phyloP scores from a whole-genome alignment of 2,329 filamentous ascomycete genomes.

The Fusarium brevicatenulatum region DNA sequence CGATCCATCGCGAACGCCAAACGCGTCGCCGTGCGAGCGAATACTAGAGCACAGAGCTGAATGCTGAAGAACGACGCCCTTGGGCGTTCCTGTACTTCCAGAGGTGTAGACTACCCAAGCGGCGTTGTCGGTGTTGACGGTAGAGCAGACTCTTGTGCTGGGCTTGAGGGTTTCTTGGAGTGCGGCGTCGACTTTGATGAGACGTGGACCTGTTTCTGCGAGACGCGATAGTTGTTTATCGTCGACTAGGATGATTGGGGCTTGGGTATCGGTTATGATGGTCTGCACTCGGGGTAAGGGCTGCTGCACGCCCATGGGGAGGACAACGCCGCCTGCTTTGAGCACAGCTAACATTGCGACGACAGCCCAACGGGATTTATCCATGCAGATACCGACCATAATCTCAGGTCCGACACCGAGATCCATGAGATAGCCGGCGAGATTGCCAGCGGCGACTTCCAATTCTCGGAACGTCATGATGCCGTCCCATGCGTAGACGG shows the following conservation, averaged over 20 bases:
- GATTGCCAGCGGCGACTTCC: neutral
- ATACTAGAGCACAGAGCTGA: neutral
- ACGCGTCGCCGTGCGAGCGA: neutral
- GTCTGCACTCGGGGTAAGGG: neutral
- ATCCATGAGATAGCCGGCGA: neutral
- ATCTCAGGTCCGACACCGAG: neutral
- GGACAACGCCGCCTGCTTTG: neutral
- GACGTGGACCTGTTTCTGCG: neutral
- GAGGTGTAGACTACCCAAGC: conserved; percentile 6
- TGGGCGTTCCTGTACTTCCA: neutral
- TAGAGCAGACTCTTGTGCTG: neutral
- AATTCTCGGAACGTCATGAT: neutral
- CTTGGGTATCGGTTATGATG: neutral
- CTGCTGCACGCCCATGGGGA: neutral
- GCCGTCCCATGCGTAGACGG: neutral
- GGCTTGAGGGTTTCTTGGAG: neutral
- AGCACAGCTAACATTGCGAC: neutral
- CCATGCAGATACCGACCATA: neutral
- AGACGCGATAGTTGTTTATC: neutral
- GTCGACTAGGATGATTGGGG: neutral
- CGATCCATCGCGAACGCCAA: neutral
- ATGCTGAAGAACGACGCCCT: neutral
- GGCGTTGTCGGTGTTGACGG: neutral
- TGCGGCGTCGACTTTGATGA: neutral
- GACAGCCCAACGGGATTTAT: neutral